phyloP scores from a whole-genome alignment of 129 eudicot genomes.

The Artemisia argyi region DNA sequence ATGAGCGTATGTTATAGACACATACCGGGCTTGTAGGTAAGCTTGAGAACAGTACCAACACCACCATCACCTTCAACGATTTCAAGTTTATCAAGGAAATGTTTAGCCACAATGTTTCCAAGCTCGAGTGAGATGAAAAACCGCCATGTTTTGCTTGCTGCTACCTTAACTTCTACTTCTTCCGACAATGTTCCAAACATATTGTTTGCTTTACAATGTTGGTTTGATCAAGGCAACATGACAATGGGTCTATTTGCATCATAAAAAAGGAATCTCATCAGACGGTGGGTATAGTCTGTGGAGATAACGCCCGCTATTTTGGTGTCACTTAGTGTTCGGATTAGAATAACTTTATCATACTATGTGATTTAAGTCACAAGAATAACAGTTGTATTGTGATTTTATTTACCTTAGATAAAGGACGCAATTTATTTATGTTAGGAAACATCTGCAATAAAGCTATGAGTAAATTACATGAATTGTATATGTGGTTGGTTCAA shows the following conservation, averaged over 20 bases:
- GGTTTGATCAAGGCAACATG: background rate
- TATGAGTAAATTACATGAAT: no score
- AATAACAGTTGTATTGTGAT: no score
- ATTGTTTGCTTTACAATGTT: background rate
- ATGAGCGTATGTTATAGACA: background rate
- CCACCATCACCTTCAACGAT: conserved; percentile 16
- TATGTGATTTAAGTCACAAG: no score
- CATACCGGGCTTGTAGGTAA: conserved; percentile 15
- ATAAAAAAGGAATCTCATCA: background rate
- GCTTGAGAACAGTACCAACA: conserved; percentile 2
- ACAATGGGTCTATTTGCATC: background rate
- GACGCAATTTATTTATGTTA: no score
- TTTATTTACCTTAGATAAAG: no score
- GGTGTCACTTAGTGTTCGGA: no score
- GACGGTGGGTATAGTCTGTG: background rate
- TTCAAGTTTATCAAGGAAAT: conserved; percentile 11
- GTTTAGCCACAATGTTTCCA: background rate
- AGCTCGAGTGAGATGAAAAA: background rate
- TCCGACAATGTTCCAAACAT: background rate
- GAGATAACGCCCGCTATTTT: no score
- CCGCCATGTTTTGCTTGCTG: conserved; percentile 11
- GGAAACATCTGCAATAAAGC: no score
- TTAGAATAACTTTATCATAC: no score
- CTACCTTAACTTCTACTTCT: conserved; percentile 22
- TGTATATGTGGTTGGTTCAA: no score